Conservation (phyloP, 768 basidiomycete genomes). For the Podaxis mareebaensis region DNA sequence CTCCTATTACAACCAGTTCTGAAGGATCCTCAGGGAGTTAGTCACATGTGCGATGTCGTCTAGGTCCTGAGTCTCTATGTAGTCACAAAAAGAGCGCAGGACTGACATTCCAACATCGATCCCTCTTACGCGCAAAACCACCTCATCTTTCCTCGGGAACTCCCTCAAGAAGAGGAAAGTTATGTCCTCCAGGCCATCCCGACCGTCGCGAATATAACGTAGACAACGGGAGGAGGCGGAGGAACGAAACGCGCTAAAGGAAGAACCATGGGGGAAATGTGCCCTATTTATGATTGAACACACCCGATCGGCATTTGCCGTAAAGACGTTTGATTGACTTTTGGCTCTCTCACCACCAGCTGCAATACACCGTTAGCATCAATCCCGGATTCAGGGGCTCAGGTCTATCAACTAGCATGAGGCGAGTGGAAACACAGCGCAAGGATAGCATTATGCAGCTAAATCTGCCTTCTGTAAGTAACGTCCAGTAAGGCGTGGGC, state of each 20-base stretch:
- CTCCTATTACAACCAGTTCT: neutral
- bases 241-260: constrained; percentile 18
- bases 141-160: constrained; percentile 26
- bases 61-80: constrained; percentile 24
- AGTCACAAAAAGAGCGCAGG: constrained; percentile 17
- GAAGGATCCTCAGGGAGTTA: neutral
- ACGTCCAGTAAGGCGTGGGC: neutral
- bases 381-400: neutral
- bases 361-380: neutral
- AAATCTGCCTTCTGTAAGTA: neutral
- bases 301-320: constrained; percentile 4
- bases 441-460: neutral
- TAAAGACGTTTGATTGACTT: neutral
- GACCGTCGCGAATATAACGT: constrained; percentile 21
- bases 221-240: constrained; percentile 21
- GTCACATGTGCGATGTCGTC: constrained; percentile 28
- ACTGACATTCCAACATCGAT: constrained; percentile 28
- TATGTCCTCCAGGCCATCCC: constrained; percentile 17
- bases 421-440: neutral
- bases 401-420: neutral
- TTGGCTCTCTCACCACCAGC: too few relatives aligned
- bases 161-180: constrained; percentile 30
- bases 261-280: neutral
- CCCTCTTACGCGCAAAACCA: constrained; percentile 31
- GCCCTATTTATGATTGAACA: neutral